These are phyloP conservation scores for Kuraishia hungarica DNA, from an alignment of 805 yeast genomes.

Conservation along the genomic window DNA sequence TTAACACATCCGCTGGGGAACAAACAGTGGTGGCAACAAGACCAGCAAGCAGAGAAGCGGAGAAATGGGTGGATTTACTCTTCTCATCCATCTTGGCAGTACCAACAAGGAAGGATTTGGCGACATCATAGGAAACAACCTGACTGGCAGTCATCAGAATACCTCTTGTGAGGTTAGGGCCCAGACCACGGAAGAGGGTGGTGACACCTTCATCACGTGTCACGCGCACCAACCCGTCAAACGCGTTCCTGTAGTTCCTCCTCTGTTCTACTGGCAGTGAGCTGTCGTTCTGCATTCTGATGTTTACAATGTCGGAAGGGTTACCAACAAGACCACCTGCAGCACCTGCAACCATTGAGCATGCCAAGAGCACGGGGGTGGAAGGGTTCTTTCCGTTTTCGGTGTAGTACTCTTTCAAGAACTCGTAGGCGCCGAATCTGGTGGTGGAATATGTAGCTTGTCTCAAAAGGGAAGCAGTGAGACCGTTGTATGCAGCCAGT, in stretches of 20 bases:
- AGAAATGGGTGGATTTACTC: conserved; percentile 63
- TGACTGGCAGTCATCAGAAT: conserved; percentile 86
- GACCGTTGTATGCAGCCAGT: conserved; percentile 70
- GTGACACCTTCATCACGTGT: conserved; percentile 47
- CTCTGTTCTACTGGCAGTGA: conserved; percentile 55
- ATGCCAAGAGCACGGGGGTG: conserved; percentile 54
- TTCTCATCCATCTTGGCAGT: conserved; percentile 43
- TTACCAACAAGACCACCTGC: conserved; percentile 82
- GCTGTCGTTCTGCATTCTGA: conserved; percentile 86
- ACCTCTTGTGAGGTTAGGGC: conserved; percentile 74
- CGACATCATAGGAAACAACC: conserved; percentile 78
- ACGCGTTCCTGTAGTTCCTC: conserved; percentile 68
- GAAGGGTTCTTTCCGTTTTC: conserved; percentile 32
- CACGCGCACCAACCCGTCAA: conserved; percentile 65
- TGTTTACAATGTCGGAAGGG: conserved; percentile 81
- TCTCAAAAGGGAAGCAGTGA: conserved; percentile 73
- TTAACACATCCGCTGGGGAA: conserved; percentile 87
- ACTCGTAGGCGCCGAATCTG: conserved; percentile 81
- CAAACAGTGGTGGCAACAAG: conserved; percentile 86
- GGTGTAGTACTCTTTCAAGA: conserved; percentile 46
- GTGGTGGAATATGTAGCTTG: conserved; percentile 87
- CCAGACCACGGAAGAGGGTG: conserved; percentile 63
- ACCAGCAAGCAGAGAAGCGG: conserved; percentile 76
- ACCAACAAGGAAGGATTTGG: conserved; percentile 52
- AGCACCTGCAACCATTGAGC: conserved; percentile 82